These are phyloP conservation scores for Leishmania arabica DNA, from an alignment of 208 protist genomes.

Conservation along the genomic window DNA sequence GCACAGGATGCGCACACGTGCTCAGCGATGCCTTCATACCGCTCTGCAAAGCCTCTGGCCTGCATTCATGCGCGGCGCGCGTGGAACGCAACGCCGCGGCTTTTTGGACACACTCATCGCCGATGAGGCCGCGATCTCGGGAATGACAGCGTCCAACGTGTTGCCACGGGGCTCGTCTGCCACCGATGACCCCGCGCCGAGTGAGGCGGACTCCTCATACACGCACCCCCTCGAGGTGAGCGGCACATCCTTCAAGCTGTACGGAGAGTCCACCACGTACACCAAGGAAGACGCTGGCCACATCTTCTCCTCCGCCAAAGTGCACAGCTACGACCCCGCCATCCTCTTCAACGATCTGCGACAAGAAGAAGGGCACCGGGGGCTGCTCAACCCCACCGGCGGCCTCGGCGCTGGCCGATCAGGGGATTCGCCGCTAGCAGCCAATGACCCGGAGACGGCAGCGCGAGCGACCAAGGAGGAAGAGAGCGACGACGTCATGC, in stretches of 20 bases:
- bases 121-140: slow-evolving; percentile 17
- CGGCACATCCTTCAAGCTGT: slow-evolving; percentile 44
- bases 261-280: slow-evolving; percentile 47
- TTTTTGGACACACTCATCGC: slow-evolving; percentile 28
- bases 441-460: slow-evolving; percentile 16
- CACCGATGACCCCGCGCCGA: slow-evolving; percentile 9
- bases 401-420: slow-evolving; percentile 2
- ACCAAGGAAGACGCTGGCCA: slow-evolving; percentile 44
- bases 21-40: not conserved
- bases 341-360: slow-evolving; percentile 51
- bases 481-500: slow-evolving; percentile 63
- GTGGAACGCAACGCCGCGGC: slow-evolving; percentile 2
- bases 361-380: slow-evolving; percentile 34
- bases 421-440: slow-evolving; percentile 21
- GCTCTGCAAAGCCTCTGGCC: not conserved
- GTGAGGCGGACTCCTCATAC: slow-evolving; percentile 24
- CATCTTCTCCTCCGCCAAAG: slow-evolving; percentile 48
- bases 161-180: slow-evolving; percentile 2
- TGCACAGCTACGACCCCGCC: slow-evolving; percentile 61
- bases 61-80: not conserved
- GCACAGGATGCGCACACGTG: not conserved
- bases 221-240: slow-evolving; percentile 44
- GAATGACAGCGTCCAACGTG: slow-evolving; percentile 10
- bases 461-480: slow-evolving; percentile 35
- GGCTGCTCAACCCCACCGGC: not conserved